Percentiles rank a stretch among this genome's conserved stretches.
Conservation (phyloP, 768 basidiomycete genomes). For the Termitomyces sp. region DNA sequence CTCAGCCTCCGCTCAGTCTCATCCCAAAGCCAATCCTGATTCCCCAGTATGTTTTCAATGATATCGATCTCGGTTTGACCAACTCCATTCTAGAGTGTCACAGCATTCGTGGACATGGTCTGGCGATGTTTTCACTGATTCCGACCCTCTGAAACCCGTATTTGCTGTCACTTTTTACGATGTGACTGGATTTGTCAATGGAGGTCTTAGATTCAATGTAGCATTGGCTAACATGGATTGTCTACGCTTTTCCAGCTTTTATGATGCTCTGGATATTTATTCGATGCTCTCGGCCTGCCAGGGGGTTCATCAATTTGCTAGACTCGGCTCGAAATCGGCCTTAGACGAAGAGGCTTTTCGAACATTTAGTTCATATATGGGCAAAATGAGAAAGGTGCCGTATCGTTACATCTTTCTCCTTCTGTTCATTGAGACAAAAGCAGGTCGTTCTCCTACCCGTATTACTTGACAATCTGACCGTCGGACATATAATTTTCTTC, state of each 20-base stretch:
- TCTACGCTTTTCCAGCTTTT: slow-evolving; percentile 40
- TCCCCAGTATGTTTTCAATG: slow-evolving; percentile 14
- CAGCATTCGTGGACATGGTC: slow-evolving; percentile 61
- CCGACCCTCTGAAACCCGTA: slow-evolving; percentile 32
- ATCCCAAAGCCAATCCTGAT: slow-evolving; percentile 10
- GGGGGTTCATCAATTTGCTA: slow-evolving; percentile 46
- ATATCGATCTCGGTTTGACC: background rate
- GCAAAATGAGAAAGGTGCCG: slow-evolving; percentile 40
- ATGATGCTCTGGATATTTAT: slow-evolving; percentile 41
- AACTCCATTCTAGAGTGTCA: slow-evolving; percentile 33
- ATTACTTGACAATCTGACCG: slow-evolving; percentile 37
- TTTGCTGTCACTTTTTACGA: slow-evolving; percentile 48
- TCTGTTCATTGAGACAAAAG: background rate
- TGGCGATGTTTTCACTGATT: slow-evolving; percentile 44
- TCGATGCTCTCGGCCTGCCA: slow-evolving; percentile 44
- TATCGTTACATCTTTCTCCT: background rate
- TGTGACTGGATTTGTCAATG: slow-evolving; percentile 28
- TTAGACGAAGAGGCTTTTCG: slow-evolving; percentile 34
- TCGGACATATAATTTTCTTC: slow-evolving; percentile 55
- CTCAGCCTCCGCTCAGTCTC: slow-evolving; percentile 16
- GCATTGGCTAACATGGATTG: slow-evolving; percentile 34
- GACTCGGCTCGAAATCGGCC: slow-evolving; percentile 33
- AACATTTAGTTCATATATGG: slow-evolving; percentile 41
- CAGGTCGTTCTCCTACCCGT: slow-evolving; percentile 48
- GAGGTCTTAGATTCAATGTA: slow-evolving; percentile 45